A percentile compares a stretch with the other conserved stretches of the same genome.
Evolutionary conservation across 768 basidiomycete species (phyloP).

Genomic region (Phylloporus sp.): DNA sequence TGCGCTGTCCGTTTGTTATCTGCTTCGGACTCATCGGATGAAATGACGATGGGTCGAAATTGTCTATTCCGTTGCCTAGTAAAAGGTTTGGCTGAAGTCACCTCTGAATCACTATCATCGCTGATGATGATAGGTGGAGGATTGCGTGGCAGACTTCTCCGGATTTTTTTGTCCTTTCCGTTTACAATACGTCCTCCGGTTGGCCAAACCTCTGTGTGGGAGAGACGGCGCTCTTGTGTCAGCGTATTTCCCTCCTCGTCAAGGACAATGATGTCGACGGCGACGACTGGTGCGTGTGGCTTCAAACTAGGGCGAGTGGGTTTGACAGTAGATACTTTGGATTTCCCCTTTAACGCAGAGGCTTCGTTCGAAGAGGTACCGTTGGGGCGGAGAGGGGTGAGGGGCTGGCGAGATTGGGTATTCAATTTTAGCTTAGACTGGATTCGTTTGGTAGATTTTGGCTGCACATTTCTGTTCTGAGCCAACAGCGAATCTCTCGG

Average conservation of each 20-base stretch:
- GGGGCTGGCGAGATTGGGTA: slow-evolving; percentile 35
- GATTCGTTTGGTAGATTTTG: slow-evolving; percentile 17
- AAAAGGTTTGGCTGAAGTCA: slow-evolving; percentile 14
- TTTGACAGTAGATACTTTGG: slow-evolving; percentile 14
- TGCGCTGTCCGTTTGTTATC: slow-evolving; percentile 16
- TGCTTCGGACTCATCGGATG: slow-evolving; percentile 49
- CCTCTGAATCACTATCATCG: slow-evolving; percentile 30
- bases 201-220: slow-evolving; percentile 39
- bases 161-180: slow-evolving; percentile 7
- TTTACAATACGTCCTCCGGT: slow-evolving; percentile 25
- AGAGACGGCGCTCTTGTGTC: slow-evolving; percentile 58
- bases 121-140: slow-evolving; percentile 21
- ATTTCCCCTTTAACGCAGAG: slow-evolving; percentile 21
- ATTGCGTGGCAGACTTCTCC: background rate
- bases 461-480: slow-evolving; percentile 28
- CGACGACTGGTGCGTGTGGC: slow-evolving; percentile 47
- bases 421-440: slow-evolving; percentile 12
- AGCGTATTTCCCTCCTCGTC: slow-evolving; percentile 58
- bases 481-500: slow-evolving; percentile 15
- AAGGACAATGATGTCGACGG: slow-evolving; percentile 64
- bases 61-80: slow-evolving; percentile 14
- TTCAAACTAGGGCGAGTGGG: slow-evolving; percentile 28
- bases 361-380: slow-evolving; percentile 36
- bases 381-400: slow-evolving; percentile 38
- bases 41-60: slow-evolving; percentile 28